Conservation (phyloP, 345 rosid species). For the Crucihimalaya himalaica region DNA sequence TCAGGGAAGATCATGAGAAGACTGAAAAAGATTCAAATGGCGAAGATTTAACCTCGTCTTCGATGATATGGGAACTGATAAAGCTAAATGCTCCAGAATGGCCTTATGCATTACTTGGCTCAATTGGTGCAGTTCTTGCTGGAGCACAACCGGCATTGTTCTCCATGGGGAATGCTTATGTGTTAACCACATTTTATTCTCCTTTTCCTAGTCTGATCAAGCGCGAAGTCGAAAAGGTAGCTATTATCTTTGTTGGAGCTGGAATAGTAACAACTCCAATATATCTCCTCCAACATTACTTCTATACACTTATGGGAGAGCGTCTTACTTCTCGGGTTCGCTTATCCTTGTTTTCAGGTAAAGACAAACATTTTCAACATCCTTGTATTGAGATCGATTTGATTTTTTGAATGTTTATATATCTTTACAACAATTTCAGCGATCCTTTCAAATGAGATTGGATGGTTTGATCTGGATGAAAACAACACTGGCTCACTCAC, state of each 20-base stretch:
- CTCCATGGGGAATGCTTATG: conserved; percentile 68
- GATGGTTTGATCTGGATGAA: conserved; percentile 88
- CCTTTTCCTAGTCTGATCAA: conserved; percentile 48
- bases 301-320: conserved; percentile 87
- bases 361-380: conserved; percentile 1
- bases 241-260: conserved; percentile 51
- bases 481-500: conserved; percentile 68
- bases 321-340: conserved; percentile 76
- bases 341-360: conserved; percentile 72
- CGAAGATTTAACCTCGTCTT: conserved; percentile 31
- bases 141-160: conserved; percentile 75
- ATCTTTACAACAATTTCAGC: conserved; percentile 51
- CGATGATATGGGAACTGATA: conserved; percentile 58
- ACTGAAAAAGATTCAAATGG: conserved; percentile 17
- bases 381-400: not conserved
- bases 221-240: conserved; percentile 49
- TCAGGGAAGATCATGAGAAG: conserved; percentile 36
- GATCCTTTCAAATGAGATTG: conserved; percentile 77
- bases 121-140: conserved; percentile 74
- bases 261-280: conserved; percentile 60
- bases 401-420: not conserved
- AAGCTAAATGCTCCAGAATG: conserved; percentile 83
- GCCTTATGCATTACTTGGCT: conserved; percentile 80
- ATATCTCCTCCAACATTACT: conserved; percentile 73
- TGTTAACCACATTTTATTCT: conserved; percentile 65